A percentile compares a stretch with the other conserved stretches of the same genome.
These are phyloP conservation scores for Metschnikowia proteae DNA, from an alignment of 805 yeast species.

Conservation along the genomic window DNA sequence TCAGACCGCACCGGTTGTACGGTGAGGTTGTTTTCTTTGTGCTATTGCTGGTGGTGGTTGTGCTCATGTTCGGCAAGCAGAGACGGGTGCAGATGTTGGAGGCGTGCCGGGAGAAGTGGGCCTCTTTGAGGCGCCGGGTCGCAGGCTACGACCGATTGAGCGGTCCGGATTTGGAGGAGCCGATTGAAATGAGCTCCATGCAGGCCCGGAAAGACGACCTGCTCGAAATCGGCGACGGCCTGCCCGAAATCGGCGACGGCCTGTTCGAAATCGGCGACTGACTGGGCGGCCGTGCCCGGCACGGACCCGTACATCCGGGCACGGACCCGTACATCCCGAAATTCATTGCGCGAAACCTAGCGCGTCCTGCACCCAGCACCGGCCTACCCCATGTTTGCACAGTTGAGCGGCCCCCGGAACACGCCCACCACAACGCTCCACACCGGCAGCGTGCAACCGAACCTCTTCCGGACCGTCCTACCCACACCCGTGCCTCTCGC, in stretches of 20 bases:
- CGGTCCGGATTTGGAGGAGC: background rate
- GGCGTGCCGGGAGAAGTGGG: background rate
- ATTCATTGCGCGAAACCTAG: no score
- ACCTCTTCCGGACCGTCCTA: no score
- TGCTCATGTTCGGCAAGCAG: constrained; percentile 33
- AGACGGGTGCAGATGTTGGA: constrained; percentile 15
- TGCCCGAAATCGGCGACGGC: background rate
- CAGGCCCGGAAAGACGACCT: background rate
- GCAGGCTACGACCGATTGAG: constrained; percentile 2
- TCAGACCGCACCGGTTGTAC: constrained; percentile 42
- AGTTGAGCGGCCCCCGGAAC: no score
- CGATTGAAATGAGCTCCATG: constrained; percentile 10
- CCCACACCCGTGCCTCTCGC: no score
- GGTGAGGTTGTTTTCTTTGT: constrained; percentile 32
- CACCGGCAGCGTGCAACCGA: no score
- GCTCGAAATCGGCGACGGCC: constrained; percentile 1
- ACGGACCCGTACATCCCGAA: no score
- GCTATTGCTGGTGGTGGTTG: constrained; percentile 23
- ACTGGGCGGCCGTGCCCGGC: no score
- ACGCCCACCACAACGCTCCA: no score
- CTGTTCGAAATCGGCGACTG: background rate
- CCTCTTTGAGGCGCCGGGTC: background rate
- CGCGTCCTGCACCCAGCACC: no score
- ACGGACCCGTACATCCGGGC: no score
- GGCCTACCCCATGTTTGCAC: no score